A percentile compares a stretch with the other conserved stretches of the same genome.
Conservation (phyloP, 179 eudicot genomes). For the Drosera spatulata region DNA sequence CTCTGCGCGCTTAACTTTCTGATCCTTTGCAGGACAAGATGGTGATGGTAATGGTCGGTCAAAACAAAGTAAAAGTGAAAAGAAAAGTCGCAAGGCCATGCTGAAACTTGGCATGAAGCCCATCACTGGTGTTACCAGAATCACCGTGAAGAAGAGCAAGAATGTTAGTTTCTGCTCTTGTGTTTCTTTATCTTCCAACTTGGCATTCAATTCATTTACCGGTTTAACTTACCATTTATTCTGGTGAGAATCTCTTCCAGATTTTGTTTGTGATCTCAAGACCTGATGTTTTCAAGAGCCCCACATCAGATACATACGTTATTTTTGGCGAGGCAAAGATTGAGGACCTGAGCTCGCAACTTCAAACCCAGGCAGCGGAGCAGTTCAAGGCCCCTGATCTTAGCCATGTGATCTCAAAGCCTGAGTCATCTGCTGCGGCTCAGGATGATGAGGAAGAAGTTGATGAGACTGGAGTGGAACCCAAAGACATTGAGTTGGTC, state of each 20-base stretch:
- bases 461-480: conserved; percentile 3
- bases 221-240: background rate
- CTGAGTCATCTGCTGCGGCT: conserved; percentile 41
- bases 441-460: conserved; percentile 78
- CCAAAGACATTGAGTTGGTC: no score
- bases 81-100: conserved; percentile 63
- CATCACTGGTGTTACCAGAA: conserved; percentile 11
- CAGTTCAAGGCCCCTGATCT: conserved; percentile 2
- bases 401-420: conserved; percentile 36
- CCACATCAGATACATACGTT: no score
- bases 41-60: conserved; percentile 14
- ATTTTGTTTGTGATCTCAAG: no score
- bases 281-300: no score
- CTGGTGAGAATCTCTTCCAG: no score
- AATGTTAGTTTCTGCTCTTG: conserved; percentile 4
- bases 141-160: conserved; percentile 15
- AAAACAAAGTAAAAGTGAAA: conserved; percentile 20
- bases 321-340: no score
- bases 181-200: background rate
- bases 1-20: background rate
- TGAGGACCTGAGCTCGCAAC: no score
- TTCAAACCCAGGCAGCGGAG: no score
- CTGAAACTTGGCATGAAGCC: conserved; percentile 18
- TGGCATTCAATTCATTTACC: background rate
- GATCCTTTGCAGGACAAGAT: background rate